These are phyloP conservation scores for Colletotrichum sp. DNA, from an alignment of 2,329 filamentous ascomycete genomes.

Conservation along the genomic window DNA sequence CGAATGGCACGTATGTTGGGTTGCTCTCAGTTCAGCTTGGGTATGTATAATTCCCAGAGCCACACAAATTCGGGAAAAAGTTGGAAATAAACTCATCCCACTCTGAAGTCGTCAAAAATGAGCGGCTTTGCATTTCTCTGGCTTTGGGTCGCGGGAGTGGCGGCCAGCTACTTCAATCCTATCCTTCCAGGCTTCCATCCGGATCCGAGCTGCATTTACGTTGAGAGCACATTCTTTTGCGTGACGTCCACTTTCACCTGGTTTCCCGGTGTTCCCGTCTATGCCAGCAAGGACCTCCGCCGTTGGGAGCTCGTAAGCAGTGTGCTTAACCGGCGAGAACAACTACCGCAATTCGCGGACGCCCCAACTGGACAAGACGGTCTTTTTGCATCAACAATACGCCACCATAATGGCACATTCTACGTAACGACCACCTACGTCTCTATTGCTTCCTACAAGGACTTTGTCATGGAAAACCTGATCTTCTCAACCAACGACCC, in stretches of 20 bases:
- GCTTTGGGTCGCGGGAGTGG: neutral
- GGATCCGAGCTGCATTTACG: constrained; percentile 31
- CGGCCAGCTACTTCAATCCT: constrained; percentile 25
- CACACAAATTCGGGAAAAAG: neutral
- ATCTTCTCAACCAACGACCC: constrained; percentile 14
- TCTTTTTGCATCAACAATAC: constrained; percentile 28
- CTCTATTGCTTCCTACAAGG: constrained; percentile 23
- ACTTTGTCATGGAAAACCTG: constrained; percentile 22
- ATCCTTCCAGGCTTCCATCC: constrained; percentile 34
- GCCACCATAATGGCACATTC: constrained; percentile 24
- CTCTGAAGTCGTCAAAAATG: neutral
- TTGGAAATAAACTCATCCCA: neutral
- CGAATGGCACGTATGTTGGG: neutral
- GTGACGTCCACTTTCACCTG: constrained; percentile 66
- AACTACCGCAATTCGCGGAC: neutral
- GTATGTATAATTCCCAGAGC: neutral
- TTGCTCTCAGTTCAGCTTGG: neutral
- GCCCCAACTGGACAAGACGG: constrained; percentile 24
- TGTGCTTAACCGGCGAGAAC: neutral
- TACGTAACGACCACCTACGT: constrained; percentile 4
- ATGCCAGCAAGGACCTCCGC: constrained; percentile 34
- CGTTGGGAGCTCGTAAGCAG: constrained; percentile 32
- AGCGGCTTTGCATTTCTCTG: neutral
- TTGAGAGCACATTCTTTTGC: constrained; percentile 33
- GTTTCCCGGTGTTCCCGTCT: constrained; percentile 56